These are phyloP conservation scores for Lachnellula hyalina DNA, from an alignment of 2,329 filamentous ascomycete genomes.

Conservation along the genomic window DNA sequence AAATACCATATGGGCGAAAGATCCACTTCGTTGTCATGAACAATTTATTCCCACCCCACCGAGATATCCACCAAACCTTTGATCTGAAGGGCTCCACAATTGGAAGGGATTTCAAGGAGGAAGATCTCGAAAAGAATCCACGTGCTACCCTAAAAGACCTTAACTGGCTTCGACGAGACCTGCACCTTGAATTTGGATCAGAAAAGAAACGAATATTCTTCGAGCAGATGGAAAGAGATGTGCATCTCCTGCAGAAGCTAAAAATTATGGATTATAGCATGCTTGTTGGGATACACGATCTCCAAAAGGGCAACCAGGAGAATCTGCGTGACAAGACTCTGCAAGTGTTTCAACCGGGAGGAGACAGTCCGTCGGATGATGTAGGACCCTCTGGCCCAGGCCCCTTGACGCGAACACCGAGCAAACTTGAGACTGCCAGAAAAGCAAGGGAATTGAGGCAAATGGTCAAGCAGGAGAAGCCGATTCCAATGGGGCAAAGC, in stretches of 20 bases:
- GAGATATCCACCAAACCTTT: slow-evolving; percentile 95
- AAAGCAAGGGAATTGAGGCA: slow-evolving; percentile 88
- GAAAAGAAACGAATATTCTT: slow-evolving; percentile 85
- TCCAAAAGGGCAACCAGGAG: slow-evolving; percentile 87
- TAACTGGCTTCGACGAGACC: slow-evolving; percentile 86
- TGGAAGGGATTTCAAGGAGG: slow-evolving; percentile 84
- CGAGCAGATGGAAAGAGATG: slow-evolving; percentile 82
- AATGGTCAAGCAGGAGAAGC: slow-evolving; percentile 87
- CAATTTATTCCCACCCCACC: slow-evolving; percentile 94
- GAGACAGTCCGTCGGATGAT: slow-evolving; percentile 57
- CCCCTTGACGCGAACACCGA: slow-evolving; percentile 80
- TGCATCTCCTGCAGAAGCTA: slow-evolving; percentile 76
- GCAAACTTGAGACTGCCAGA: slow-evolving; percentile 83
- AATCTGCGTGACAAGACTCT: slow-evolving; percentile 85
- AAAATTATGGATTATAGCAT: slow-evolving; percentile 99
- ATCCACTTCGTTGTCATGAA: slow-evolving; percentile 99
- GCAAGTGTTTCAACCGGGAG: slow-evolving; percentile 88
- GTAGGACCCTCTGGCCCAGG: slow-evolving; percentile 35
- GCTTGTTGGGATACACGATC: slow-evolving; percentile 87
- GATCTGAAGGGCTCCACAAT: slow-evolving; percentile 96
- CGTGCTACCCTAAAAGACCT: slow-evolving; percentile 92
- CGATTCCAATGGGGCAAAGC: slow-evolving; percentile 84
- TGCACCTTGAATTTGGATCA: slow-evolving; percentile 82
- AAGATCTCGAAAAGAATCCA: slow-evolving; percentile 81
- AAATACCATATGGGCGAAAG: slow-evolving; percentile 96